Percentiles rank a stretch among this genome's conserved stretches.
Evolutionary conservation across 2,329 filamentous ascomycete genomes (phyloP).

Genomic region (Microdochium paspali): DNA sequence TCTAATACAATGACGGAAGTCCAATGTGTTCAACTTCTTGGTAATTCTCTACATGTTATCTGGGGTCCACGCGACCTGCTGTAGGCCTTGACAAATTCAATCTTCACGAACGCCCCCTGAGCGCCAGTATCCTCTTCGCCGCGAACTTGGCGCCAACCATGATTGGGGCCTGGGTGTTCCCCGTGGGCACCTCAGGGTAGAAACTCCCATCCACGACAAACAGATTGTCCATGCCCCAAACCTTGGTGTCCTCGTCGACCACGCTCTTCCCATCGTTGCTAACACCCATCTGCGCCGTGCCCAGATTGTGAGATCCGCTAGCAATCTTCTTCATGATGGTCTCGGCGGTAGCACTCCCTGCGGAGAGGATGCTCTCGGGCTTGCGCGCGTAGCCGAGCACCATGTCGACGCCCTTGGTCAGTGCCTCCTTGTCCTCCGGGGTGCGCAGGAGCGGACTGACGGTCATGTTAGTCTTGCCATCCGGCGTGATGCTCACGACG

Average conservation of each 20-base stretch:
- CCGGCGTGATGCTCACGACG: constrained; percentile 27
- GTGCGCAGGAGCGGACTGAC: constrained; percentile 25
- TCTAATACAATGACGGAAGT: too few relatives aligned
- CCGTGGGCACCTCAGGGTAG: constrained; percentile 18
- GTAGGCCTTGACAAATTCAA: too few relatives aligned
- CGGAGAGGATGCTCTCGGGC: constrained; percentile 10
- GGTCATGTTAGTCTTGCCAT: constrained; percentile 30
- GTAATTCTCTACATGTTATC: too few relatives aligned
- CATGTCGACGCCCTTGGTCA: constrained; percentile 14
- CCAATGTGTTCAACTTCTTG: too few relatives aligned
- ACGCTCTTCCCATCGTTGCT: constrained; percentile 20
- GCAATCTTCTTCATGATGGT: constrained; percentile 7
- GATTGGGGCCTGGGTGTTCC: constrained; percentile 14
- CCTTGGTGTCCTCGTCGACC: constrained; percentile 19
- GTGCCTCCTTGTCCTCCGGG: constrained; percentile 15
- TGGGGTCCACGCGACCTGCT: too few relatives aligned
- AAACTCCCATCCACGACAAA: constrained; percentile 21
- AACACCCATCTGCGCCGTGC: constrained; percentile 19
- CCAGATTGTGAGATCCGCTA: constrained; percentile 14
- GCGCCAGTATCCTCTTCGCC: constrained; percentile 10
- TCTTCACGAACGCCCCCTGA: background rate
- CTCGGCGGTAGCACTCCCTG: constrained; percentile 10
- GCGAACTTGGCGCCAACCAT: constrained; percentile 17
- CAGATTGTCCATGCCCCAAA: constrained; percentile 19
- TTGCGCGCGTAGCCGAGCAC: constrained; percentile 14